Conservation (phyloP, 345 rosid species). For the Eucalyptus erythrocorys region DNA sequence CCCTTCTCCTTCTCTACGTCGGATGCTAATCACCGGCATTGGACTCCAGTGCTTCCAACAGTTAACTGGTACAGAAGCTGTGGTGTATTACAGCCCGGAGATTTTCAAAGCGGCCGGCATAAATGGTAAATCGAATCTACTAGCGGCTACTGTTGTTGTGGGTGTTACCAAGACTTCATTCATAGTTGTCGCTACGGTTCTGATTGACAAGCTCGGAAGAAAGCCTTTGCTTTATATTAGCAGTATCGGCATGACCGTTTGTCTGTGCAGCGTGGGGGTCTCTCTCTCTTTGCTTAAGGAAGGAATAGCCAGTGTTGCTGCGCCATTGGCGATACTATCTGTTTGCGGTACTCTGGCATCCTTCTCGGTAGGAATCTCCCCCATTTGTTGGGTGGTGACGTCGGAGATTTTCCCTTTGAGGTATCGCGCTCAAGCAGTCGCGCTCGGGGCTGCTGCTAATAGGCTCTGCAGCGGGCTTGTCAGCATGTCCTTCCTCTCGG, state of each 20-base stretch:
- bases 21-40: slow-evolving; percentile 64
- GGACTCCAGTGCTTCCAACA: slow-evolving; percentile 90
- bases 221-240: slow-evolving; percentile 56
- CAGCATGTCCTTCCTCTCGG: slow-evolving; percentile 55
- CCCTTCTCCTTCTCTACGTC: slow-evolving; percentile 53
- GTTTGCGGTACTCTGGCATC: slow-evolving; percentile 49
- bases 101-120: slow-evolving; percentile 53
- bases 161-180: slow-evolving; percentile 56
- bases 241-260: slow-evolving; percentile 48
- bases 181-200: slow-evolving; percentile 46
- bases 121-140: slow-evolving; percentile 36
- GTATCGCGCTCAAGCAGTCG: slow-evolving; percentile 54
- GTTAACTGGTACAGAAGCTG: slow-evolving; percentile 68
- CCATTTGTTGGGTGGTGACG: slow-evolving; percentile 51
- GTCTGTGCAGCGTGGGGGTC: slow-evolving; percentile 30
- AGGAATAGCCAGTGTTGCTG: slow-evolving; percentile 8
- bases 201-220: slow-evolving; percentile 58
- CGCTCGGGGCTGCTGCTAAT: slow-evolving; percentile 42
- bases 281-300: slow-evolving; percentile 18
- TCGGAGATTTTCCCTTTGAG: slow-evolving; percentile 55
- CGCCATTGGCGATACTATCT: slow-evolving; percentile 14
- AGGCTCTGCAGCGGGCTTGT: slow-evolving; percentile 51
- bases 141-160: slow-evolving; percentile 62
- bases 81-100: slow-evolving; percentile 67
- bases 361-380: slow-evolving; percentile 53